These are phyloP conservation scores for Penicillium canariense DNA, from an alignment of 495 filamentous ascomycete genomes.

Conservation along the genomic window DNA sequence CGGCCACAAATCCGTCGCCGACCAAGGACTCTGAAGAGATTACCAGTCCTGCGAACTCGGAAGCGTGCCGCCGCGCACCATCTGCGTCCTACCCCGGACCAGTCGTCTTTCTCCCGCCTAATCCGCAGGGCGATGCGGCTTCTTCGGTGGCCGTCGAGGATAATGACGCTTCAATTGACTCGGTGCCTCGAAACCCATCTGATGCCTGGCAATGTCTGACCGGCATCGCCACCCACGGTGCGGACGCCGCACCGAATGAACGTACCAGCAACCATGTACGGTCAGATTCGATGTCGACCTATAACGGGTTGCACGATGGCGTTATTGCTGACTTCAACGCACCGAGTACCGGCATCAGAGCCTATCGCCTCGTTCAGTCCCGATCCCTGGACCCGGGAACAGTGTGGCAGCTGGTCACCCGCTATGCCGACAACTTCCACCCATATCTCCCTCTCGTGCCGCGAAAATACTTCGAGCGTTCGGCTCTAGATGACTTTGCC, in stretches of 20 bases:
- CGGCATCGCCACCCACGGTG: slow-evolving; percentile 36
- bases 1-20: slow-evolving; percentile 24
- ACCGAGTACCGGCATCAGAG: slow-evolving; percentile 35
- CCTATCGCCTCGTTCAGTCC: slow-evolving; percentile 51
- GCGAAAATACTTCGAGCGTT: slow-evolving; percentile 49
- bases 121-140: slow-evolving; percentile 23
- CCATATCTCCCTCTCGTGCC: slow-evolving; percentile 62
- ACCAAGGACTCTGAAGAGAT: slow-evolving; percentile 30
- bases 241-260: slow-evolving; percentile 19
- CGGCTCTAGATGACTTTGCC: slow-evolving; percentile 48
- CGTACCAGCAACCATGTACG: slow-evolving; percentile 20
- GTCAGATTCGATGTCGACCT: slow-evolving; percentile 27
- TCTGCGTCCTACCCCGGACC: slow-evolving; percentile 38
- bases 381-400: slow-evolving; percentile 47
- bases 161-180: slow-evolving; percentile 42
- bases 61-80: slow-evolving; percentile 23
- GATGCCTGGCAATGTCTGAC: slow-evolving; percentile 51
- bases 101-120: slow-evolving; percentile 37
- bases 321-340: slow-evolving; percentile 28
- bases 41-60: slow-evolving; percentile 30
- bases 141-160: slow-evolving; percentile 35
- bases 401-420: slow-evolving; percentile 50
- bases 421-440: slow-evolving; percentile 57
- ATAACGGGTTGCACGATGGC: slow-evolving; percentile 31
- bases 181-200: slow-evolving; percentile 46